A percentile compares a stretch with the other conserved stretches of the same genome.
Evolutionary conservation across 202 grass and related monocot genomes (phyloP).

Genomic region (Schoenoplectus tabernaemontani): DNA sequence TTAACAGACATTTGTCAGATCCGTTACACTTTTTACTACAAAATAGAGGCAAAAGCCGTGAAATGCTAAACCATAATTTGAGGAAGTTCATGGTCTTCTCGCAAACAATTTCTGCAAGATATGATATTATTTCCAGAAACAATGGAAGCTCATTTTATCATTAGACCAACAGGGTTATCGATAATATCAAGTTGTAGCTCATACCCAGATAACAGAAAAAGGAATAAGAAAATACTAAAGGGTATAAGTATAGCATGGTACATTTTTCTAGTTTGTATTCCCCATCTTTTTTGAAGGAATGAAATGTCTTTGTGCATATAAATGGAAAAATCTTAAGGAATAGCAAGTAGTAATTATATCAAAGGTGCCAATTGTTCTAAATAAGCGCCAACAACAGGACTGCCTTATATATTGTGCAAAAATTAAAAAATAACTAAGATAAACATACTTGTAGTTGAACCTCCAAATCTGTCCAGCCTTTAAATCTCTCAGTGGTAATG

Average conservation of each 20-base stretch:
- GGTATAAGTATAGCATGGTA: background rate
- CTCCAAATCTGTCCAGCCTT: background rate
- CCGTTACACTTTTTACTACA: background rate
- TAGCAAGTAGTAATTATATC: background rate
- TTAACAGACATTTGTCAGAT: background rate
- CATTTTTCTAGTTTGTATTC: background rate
- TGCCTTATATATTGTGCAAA: background rate
- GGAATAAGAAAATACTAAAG: background rate
- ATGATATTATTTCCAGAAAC: background rate
- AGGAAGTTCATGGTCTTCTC: background rate
- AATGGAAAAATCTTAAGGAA: too few species aligned
- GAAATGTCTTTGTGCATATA: background rate
- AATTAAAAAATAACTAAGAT: background rate
- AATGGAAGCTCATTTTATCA: background rate
- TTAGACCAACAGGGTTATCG: background rate
- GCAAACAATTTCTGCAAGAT: background rate
- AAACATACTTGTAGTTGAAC: background rate
- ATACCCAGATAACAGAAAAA: background rate
- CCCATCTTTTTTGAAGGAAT: background rate
- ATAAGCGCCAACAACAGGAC: background rate
- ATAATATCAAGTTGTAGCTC: background rate
- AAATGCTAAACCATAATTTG: background rate
- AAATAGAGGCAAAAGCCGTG: background rate
- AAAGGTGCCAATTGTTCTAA: background rate
- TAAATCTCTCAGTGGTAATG: background rate